A percentile compares a stretch with the other conserved stretches of the same genome.
These are phyloP conservation scores for Colletotrichum caudatum DNA, from an alignment of 2,329 filamentous ascomycete species.

Conservation along the genomic window DNA sequence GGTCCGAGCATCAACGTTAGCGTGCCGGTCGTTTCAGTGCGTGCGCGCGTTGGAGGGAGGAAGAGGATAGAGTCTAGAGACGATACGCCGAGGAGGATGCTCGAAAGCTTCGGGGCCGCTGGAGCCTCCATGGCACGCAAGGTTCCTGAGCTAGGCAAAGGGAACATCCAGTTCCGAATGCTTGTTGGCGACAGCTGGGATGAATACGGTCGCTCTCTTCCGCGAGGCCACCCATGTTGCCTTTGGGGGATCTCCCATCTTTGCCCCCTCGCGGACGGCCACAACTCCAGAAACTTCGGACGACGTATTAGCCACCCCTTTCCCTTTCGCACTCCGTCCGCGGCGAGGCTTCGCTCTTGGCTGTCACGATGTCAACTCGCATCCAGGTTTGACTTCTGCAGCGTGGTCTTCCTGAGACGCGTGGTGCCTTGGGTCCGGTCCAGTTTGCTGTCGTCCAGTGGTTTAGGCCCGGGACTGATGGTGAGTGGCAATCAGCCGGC, in stretches of 20 bases:
- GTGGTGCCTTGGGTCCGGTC: conserved; percentile 35
- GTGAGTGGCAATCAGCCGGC: conserved; percentile 9
- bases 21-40: conserved; percentile 37
- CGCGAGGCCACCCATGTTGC: conserved; percentile 8
- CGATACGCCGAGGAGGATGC: conserved; percentile 6
- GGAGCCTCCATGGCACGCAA: neutral
- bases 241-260: conserved; percentile 1
- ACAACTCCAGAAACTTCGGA: conserved; percentile 18
- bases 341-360: conserved; percentile 9
- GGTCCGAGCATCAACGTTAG: conserved; percentile 36
- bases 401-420: conserved; percentile 30
- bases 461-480: conserved; percentile 17
- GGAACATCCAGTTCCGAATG: neutral
- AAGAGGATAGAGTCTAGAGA: conserved; percentile 8
- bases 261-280: conserved; percentile 1
- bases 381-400: neutral
- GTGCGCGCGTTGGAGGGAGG: conserved; percentile 25
- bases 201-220: conserved; percentile 1
- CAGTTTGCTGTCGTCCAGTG: conserved; percentile 35
- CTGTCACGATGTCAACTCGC: neutral
- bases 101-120: neutral
- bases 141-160: neutral
- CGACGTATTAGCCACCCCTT: conserved; percentile 5
- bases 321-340: neutral
- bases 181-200: conserved; percentile 11